Evolutionary conservation across 1,139 yeast genomes (phyloP), one percentile per base, ranked within the genome.

Genomic region (Kurtzmaniella quercitrusa): DNA sequence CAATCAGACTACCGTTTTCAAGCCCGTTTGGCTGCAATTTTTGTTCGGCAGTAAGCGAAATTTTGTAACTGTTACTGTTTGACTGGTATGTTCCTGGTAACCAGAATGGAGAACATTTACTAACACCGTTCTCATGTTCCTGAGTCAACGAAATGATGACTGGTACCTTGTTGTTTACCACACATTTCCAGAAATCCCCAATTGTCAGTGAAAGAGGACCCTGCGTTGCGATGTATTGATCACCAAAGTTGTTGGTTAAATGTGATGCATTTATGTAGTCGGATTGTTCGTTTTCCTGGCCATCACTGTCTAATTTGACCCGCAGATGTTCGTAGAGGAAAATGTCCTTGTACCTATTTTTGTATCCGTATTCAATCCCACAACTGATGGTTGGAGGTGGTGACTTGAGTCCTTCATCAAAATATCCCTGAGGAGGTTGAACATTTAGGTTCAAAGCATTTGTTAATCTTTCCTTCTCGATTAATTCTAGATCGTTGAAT

Each of bases 281-380:
- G 46, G 61, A 55, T 33, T 47, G 47, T 62, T 60, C 45, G 44
- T 60, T 51, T 60, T 63, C 48, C 73, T 76, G 15, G 88, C 96
- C 45, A 95, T 67, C 11, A 93, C 77, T 30, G 17, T 30, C 41
- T 51, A 61, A 63, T 48, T 73, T 76, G 15, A 88, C 96, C 45
- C 95, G 67, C 11, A 93, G 78, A 54, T 85, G 89, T 51, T 85
- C 93, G 60, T 79, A 88, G n/a, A 94, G 84, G 53, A 86, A 74
- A 40, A 88, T 84, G 57, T 88, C 89, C 48, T 85, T 81, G 64
- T 88, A 88, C 45, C 96, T 63, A 60, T 88, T 88, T 58, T 87
- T 82, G 50, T 73, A 69, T 14, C 95, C 94, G 45, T 75, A 74
- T 58, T 87, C 95, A 42, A 87, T 78, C 2, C 95, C 95, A 21